These are phyloP conservation scores for Heliosperma pusillum DNA, from an alignment of 148 eudicot species.

Conservation along the genomic window DNA sequence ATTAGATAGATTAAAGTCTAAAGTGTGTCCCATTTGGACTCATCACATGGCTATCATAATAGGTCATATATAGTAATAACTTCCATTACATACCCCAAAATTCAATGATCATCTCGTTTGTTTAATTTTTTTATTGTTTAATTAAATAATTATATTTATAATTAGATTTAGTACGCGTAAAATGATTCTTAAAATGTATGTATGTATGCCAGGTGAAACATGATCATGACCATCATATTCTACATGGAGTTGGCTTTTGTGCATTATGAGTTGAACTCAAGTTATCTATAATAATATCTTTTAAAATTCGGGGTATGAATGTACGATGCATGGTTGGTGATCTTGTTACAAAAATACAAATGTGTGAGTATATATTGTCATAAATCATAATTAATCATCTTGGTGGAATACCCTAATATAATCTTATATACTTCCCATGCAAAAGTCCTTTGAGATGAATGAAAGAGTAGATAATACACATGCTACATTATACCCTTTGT, in stretches of 20 bases:
- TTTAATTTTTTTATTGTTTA: no score
- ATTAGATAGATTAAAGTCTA: slow-evolving; percentile 20
- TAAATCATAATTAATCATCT: no score
- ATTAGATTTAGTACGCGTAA: slow-evolving; percentile 17
- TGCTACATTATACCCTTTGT: no score
- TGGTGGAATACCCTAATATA: no score
- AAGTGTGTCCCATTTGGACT: slow-evolving; percentile 21
- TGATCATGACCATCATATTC: slow-evolving; percentile 9
- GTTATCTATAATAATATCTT: background rate
- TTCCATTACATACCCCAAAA: slow-evolving; percentile 21
- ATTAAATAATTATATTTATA: no score
- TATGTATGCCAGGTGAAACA: slow-evolving; percentile 26
- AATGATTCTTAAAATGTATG: slow-evolving; percentile 20
- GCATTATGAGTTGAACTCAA: slow-evolving; percentile 12
- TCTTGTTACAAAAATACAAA: no score
- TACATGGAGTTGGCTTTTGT: slow-evolving; percentile 9
- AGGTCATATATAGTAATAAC: slow-evolving; percentile 14
- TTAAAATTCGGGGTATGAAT: background rate
- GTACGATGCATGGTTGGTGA: no score
- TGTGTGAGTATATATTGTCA: no score
- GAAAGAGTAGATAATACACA: no score
- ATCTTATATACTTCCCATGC: no score
- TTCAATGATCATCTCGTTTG: slow-evolving; percentile 11
- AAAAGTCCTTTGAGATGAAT: no score
- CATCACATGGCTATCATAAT: slow-evolving; percentile 32